Conservation (phyloP, 768 basidiomycete genomes). For the Suillus plorans region DNA sequence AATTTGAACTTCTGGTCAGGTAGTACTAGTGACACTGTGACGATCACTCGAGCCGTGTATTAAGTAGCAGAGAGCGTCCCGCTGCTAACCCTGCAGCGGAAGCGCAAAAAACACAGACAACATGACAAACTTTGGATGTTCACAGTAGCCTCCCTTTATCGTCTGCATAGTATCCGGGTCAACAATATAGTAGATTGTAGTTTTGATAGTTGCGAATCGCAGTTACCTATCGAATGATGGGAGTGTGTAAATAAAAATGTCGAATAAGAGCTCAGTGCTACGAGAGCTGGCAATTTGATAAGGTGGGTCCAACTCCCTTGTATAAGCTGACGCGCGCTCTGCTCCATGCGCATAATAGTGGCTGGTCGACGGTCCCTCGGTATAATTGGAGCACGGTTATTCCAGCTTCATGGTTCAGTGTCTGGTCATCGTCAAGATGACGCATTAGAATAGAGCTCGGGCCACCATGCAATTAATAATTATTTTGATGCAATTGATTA, state of each 20-base stretch:
- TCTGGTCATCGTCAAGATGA: not conserved
- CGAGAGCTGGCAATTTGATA: not conserved
- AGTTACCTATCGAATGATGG: not conserved
- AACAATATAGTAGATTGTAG: not conserved
- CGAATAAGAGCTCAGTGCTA: not conserved
- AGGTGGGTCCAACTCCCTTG: not conserved
- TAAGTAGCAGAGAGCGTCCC: not conserved
- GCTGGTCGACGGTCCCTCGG: not conserved
- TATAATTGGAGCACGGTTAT: not conserved
- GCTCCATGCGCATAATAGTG: not conserved
- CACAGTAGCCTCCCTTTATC: not conserved
- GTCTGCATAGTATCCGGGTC: not conserved
- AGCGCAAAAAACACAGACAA: too few relatives aligned
- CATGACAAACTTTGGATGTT: not conserved
- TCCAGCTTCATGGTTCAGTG: not conserved
- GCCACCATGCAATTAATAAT: not conserved
- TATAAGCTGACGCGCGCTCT: not conserved
- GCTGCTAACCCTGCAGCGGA: too few relatives aligned
- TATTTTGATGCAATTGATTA: not conserved
- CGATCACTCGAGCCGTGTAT: too few relatives aligned
- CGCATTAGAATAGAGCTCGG: not conserved
- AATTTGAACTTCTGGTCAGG: too few relatives aligned
- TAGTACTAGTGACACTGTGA: too few relatives aligned
- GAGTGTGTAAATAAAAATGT: not conserved
- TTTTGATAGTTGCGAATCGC: not conserved